Evolutionary conservation across 1,284 basidiomycete genomes (phyloP).

Genomic region (Microbotryum lychnidis-dioicae): DNA sequence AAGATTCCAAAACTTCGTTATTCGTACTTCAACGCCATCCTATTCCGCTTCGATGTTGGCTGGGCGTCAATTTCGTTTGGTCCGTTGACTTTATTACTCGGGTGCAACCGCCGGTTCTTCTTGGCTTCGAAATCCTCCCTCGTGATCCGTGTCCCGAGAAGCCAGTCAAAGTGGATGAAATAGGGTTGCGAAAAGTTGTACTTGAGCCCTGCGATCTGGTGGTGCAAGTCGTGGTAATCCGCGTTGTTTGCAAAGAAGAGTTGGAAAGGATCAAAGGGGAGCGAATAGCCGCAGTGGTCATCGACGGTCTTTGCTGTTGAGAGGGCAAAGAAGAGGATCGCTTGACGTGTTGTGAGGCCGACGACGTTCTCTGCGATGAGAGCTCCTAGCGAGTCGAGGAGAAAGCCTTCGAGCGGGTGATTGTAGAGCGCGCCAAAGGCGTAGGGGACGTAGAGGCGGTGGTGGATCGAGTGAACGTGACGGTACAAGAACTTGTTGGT

Average conservation of each 20-base stretch:
- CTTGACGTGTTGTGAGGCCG: constrained; percentile 62
- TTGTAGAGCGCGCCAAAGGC: constrained; percentile 97
- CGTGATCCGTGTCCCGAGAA: constrained; percentile 65
- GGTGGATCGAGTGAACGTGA: constrained; percentile 88
- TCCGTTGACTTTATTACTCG: constrained; percentile 16
- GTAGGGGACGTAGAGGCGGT: constrained; percentile 93
- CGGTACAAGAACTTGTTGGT: constrained; percentile 83
- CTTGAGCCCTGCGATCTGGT: constrained; percentile 79
- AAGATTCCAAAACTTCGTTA: no score
- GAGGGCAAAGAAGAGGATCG: constrained; percentile 73
- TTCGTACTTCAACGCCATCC: constrained; percentile 19
- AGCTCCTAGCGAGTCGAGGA: constrained; percentile 80
- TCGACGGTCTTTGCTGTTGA: constrained; percentile 92
- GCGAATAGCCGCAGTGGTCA: constrained; percentile 86
- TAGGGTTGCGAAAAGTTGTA: constrained; percentile 71
- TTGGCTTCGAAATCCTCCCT: constrained; percentile 36
- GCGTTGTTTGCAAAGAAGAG: constrained; percentile 84
- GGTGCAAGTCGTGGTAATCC: constrained; percentile 97
- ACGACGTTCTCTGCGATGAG: constrained; percentile 64
- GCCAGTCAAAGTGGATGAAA: constrained; percentile 67
- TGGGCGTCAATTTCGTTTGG: constrained; percentile 22
- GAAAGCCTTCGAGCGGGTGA: constrained; percentile 87
- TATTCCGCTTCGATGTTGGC: constrained; percentile 15
- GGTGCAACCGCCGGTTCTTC: constrained; percentile 12
- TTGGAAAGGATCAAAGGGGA: constrained; percentile 52